Base-by-base conservation (phyloP, 345 rosid genomes). In the Hevea brasiliensis region DNA sequence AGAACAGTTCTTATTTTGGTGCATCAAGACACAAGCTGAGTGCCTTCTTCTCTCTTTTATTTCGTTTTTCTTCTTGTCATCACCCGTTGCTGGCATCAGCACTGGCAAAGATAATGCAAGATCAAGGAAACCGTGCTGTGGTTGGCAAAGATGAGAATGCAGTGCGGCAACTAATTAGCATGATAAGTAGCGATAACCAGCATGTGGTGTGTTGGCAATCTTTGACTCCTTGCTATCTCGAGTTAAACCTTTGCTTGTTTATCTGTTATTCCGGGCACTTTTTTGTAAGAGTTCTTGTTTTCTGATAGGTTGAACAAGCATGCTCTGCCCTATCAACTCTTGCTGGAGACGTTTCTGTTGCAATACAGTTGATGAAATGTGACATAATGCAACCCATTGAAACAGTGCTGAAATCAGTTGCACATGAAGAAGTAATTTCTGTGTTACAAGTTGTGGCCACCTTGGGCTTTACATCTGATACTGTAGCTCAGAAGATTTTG, bases 121-220 rank as follows among this genome's bases (percentile, higher is more conserved):
- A 95, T 79, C 87, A 87, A 77, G 99, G 92, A 78, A 95, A 95
- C 61, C 93, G 94, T 74, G 81, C 64, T 62, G 89, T 91, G 75
- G 89, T 95, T 80, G 94, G 94, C 76, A 95, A 95, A 89, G 99
- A 95, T 93, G 97, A 93, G 85, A 95, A 93, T 88, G 99, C 99
- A 53, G 90, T 95, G 74, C 87, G 97, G 71, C 99, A 95, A 86
- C 97, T 95, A 68, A 93, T 95, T 84, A 95, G 99, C 71, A 95
- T 93, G 99, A 95, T 95, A 79, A 93, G 94, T 78, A 93, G 98
- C 77, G 99, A 95, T 77, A 81, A 93, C 47, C 90, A 81, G 44
- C 97, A 93, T 42, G 98, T 91, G 96, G 98, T 95, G 89, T 63
- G 85, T 75, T 80, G 61, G 57, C 66, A 70, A 74, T 73, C 58